Base-by-base conservation (phyloP, 2,329 filamentous ascomycete genomes). In the Teratosphaeria gauchensis region DNA sequence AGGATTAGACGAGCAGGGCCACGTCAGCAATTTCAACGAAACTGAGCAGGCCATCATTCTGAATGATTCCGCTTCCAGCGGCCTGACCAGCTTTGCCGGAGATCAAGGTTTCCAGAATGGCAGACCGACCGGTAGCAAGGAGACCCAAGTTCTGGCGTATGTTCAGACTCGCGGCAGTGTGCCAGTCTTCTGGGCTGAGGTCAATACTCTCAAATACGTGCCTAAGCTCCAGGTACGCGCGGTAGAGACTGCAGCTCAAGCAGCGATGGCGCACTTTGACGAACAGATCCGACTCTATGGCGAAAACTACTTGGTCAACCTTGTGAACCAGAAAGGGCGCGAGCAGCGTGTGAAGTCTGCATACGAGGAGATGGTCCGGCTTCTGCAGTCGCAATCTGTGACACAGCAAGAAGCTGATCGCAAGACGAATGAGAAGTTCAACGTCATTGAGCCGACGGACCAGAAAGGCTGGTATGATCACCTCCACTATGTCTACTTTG, bases 21-120 rank as follows among this genome's bases (percentile, higher is more conserved):
- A 97, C 72, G 94, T 94, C n/a, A 90, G 94, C 64, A 99, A 99
- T 73, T 99, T 92, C 81, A 99, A 99, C 71, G 94, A 99, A 79
- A 97, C 94, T 0, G 94, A 99, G 72, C 94, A 99, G 72, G 80
- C 94, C 35, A 81, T 96, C 61, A 84, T 99, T 42, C 75, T 97
- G 65, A 97, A 97, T 68, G 94, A 97, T 74, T 82, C 78, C 58
- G 81, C 83, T 54, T 81, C 81, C 3, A 84, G 84, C 59, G 87
- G 88, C 0, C 76, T 94, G 51, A 86, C 89, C 48, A 92, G 91
- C 6, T 96, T 89, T 73, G 87, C 87, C 55, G 88, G 89, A 56
- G 88, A 87, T 66, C 80, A 83, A 59, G 85, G 88, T 21, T 88
- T 89, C 78, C 84, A 89, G 68, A 91, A 89, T 70, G 87, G 86